Conservation (phyloP, 1,284 basidiomycete species). For the Cryptococcus sp. region DNA sequence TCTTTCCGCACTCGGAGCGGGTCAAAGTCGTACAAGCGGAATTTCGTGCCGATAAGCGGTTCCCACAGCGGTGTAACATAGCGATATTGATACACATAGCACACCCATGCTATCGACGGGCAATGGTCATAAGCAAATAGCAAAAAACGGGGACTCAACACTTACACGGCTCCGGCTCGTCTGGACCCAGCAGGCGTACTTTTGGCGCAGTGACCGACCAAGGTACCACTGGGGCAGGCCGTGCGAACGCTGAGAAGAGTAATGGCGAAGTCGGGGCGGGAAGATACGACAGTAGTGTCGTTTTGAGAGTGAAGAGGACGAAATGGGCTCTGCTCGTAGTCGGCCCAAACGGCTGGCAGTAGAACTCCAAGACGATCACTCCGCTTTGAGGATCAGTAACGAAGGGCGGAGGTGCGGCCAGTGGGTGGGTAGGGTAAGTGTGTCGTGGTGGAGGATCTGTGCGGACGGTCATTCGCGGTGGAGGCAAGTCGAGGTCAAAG, state of each 20-base stretch:
- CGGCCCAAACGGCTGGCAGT: conserved; percentile 29
- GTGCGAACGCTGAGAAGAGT: conserved; percentile 27
- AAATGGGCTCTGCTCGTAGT: conserved; percentile 25
- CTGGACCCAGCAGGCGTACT: conserved; percentile 42
- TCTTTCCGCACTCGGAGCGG: conserved; percentile 39
- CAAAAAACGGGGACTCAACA: not conserved
- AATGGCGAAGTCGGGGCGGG: conserved; percentile 42
- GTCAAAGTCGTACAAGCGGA: conserved; percentile 51
- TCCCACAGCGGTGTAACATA: conserved; percentile 31
- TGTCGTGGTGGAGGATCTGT: conserved; percentile 51
- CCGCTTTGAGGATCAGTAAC: conserved; percentile 45
- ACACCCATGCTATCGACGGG: conserved; percentile 45
- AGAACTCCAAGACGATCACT: conserved; percentile 41
- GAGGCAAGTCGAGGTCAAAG: conserved; percentile 28
- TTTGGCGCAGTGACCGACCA: conserved; percentile 44
- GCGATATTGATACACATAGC: conserved; percentile 51
- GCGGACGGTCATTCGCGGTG: conserved; percentile 38
- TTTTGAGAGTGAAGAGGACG: conserved; percentile 38
- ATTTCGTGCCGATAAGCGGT: conserved; percentile 9
- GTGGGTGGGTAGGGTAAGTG: conserved; percentile 39
- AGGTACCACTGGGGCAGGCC: conserved; percentile 36
- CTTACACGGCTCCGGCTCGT: conserved; percentile 19
- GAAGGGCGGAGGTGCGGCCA: conserved; percentile 33
- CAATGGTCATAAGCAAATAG: not conserved
- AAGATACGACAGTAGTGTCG: conserved; percentile 40